Evolutionary conservation across 108 stramenopile species (phyloP), one percentile per base, ranked within the genome.

Genomic region (Nannochloropsis oceanica): DNA sequence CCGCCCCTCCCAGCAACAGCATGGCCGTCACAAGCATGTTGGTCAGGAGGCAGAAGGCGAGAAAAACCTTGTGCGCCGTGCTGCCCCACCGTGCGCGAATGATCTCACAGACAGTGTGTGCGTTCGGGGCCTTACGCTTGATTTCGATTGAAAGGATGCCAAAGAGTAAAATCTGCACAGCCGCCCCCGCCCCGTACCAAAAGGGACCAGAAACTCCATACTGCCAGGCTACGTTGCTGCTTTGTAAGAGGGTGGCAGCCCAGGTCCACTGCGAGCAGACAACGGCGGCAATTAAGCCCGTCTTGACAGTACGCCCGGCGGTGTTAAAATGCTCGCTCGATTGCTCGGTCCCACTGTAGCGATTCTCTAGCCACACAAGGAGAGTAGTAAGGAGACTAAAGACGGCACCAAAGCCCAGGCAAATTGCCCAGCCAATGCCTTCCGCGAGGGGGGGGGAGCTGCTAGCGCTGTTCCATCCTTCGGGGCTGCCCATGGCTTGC

Each of bases 1-100:
- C 95, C 22, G 95, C 95, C 44, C 96, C 96, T 85, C 96, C 96
- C 79, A 96, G 94, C 91, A 96, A 93, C 83, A 96, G 94, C 96
- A 96, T 96, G 44, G 94, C 92, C 20, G 96, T 96, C 14, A 93
- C 95, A 92, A 92, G 94, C 90, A 91, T 94, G 92, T 93, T 94
- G 85, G 92, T 89, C 43, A 84, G 83, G 85, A 96, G 93, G 85
- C 93, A 93, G 84, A 96, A 96, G 91, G 93, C 92, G 84, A 96
- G 93, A 92, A 96, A 96, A 50, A 94, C 94, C 89, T 92, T 89
- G 90, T 96, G 96, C 25, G 95, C 94, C 12, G 86, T 84, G 50
- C 89, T 89, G 85, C 96, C 96, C 96, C 96, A 96, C 43, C 96
- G 93, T 42, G 95, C 96, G 44, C 93, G 93, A 81, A 95, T 94